A percentile compares a stretch with the other conserved stretches of the same genome.
Conservation (phyloP, 2,329 filamentous ascomycete genomes). For the Sphaerulina vaccinii region DNA sequence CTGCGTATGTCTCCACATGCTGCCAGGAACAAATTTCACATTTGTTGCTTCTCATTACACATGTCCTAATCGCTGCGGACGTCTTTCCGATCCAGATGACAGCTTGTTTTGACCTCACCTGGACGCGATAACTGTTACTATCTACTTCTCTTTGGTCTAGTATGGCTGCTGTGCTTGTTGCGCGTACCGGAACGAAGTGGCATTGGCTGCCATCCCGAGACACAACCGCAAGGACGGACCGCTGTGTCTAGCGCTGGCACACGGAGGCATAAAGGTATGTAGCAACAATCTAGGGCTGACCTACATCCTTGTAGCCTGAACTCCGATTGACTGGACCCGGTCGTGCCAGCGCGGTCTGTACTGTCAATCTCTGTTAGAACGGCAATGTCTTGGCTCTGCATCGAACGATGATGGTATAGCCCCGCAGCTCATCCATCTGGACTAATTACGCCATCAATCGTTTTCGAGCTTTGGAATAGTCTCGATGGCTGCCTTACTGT, state of each 20-base stretch:
- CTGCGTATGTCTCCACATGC: not conserved
- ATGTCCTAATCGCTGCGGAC: not conserved
- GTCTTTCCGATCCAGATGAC: not conserved
- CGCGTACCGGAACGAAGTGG: not conserved
- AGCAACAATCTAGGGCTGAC: not conserved
- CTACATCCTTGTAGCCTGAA: not conserved
- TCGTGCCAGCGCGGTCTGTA: not conserved
- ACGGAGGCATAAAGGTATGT: not conserved
- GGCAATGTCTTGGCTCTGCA: not conserved
- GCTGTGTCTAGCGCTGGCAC: too few species aligned
- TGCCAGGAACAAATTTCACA: not conserved
- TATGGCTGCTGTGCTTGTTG: not conserved
- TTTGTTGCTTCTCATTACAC: too few species aligned
- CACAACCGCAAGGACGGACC: too few species aligned
- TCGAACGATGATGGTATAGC: too few species aligned
- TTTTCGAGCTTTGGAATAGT: too few species aligned
- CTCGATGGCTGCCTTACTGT: too few species aligned
- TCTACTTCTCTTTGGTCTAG: not conserved
- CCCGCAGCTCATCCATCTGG: too few species aligned
- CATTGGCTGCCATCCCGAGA: too few species aligned
- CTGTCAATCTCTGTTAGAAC: not conserved
- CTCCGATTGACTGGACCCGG: not conserved
- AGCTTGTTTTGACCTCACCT: not conserved
- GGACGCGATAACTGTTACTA: too few species aligned
- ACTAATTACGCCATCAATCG: too few species aligned